Percentiles rank a stretch among this genome's conserved stretches.
These are phyloP conservation scores for Candida insectorum DNA, from an alignment of 805 yeast genomes.

Conservation along the genomic window DNA sequence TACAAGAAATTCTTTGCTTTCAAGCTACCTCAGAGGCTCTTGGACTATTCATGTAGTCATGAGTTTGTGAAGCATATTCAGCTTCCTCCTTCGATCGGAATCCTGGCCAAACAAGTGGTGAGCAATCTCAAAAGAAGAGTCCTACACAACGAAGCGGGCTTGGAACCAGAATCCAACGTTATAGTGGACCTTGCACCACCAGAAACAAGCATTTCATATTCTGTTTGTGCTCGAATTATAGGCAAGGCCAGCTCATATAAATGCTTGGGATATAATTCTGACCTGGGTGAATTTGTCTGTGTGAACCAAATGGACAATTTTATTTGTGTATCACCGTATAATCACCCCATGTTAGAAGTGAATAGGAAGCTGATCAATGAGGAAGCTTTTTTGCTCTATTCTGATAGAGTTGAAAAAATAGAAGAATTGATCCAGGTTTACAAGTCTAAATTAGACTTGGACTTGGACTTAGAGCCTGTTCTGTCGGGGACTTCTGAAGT, in stretches of 20 bases:
- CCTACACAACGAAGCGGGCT: conserved; percentile 4
- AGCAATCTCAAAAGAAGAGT: conserved; percentile 13
- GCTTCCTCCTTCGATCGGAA: conserved; percentile 38
- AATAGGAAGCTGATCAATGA: conserved; percentile 28
- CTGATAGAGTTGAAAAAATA: conserved; percentile 23
- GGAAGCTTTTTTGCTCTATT: conserved; percentile 32
- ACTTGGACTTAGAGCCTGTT: conserved; percentile 6
- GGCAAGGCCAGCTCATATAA: conserved; percentile 34
- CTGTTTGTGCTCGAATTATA: conserved; percentile 34
- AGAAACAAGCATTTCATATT: conserved; percentile 28
- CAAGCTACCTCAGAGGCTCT: conserved; percentile 33
- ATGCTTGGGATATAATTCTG: conserved; percentile 12
- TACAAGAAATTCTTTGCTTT: conserved; percentile 41
- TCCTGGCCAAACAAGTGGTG: conserved; percentile 25
- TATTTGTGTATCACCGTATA: conserved; percentile 21
- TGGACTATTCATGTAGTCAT: conserved; percentile 36
- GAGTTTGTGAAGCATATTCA: conserved; percentile 32
- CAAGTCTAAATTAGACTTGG: no score
- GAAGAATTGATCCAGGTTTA: conserved; percentile 26
- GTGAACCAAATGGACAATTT: conserved; percentile 25
- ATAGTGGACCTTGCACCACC: conserved; percentile 26
- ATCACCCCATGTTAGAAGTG: conserved; percentile 22
- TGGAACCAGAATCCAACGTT: conserved; percentile 7
- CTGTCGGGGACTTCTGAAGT: conserved; percentile 18
- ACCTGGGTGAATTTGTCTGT: conserved; percentile 23